Evolutionary conservation across 2,329 filamentous ascomycete species (phyloP), one percentile per base, ranked within the genome.

Genomic region (Bisporella sp.): DNA sequence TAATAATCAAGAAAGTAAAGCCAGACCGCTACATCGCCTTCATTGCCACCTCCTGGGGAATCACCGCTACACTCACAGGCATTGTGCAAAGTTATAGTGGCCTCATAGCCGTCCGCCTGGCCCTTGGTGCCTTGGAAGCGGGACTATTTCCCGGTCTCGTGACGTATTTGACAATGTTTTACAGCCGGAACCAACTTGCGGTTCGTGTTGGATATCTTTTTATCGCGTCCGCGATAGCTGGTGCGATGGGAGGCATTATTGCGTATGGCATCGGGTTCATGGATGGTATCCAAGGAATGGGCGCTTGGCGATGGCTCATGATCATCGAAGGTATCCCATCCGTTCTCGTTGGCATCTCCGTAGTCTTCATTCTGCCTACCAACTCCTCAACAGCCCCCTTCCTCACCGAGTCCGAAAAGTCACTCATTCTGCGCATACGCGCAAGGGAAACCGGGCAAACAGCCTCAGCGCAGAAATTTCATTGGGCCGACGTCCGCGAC

Each of bases 161-260:
- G 31, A 67, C 73, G 53, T 76, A 74, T 52, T 59, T 76, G 5
- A 73, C 73, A 3, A 78, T 78, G 57, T 78, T 77, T 69, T 81
- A 81, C 59, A 73, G 75, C n/a, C 69, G 73, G 5, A 72, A 75
- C 3, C 78, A 83, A 61, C 69, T 77, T 21, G 76, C 73, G 1
- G 71, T 75, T 11, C 69, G 79, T 3, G 74, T 79, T 5, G 76
- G 77, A 0, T 71, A 76, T 50, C 70, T 75, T 51, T 72, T 77
- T 46, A 76, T 73, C 45, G 79, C 70, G 48, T 74, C 74, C n/a
- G 78, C 77, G 4, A 57, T 74, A 29, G 65, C 71, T 0, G 73
- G 71, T 0, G 69, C 72, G 4, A 79, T 80, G 57, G 75, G 76
- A 4, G 77, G 77, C 2, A 69, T 75, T 6, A 73, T 72, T 59